A percentile compares a stretch with the other conserved stretches of the same genome.
phyloP scores from a whole-genome alignment of 75 land plant species.

The Selaginella tamariscina region DNA sequence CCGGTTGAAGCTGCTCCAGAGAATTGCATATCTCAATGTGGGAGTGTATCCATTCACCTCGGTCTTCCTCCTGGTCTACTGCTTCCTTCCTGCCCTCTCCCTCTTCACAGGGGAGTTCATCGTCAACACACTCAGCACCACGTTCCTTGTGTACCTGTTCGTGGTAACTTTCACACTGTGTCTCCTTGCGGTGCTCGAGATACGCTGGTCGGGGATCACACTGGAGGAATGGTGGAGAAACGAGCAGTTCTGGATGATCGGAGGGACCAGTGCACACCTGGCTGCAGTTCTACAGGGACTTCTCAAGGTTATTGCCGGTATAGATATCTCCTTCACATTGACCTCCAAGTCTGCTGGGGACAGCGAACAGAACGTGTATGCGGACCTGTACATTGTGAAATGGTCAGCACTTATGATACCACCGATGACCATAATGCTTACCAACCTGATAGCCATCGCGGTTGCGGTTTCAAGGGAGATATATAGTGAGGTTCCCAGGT shows the following conservation, averaged over 20 bases:
- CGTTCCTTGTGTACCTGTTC: conserved; percentile 48
- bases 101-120: conserved; percentile 49
- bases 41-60: conserved; percentile 51
- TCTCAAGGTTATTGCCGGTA: conserved; percentile 79
- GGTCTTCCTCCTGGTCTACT: conserved; percentile 44
- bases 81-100: conserved; percentile 60
- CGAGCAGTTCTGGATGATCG: conserved; percentile 92
- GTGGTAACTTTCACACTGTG: conserved; percentile 41
- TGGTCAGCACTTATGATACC: conserved; percentile 51
- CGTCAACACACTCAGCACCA: conserved; percentile 35
- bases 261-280: conserved; percentile 92
- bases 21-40: conserved; percentile 43
- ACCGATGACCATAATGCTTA: conserved; percentile 39
- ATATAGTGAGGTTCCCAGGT: conserved; percentile 33
- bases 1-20: conserved; percentile 43
- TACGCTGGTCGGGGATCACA: conserved; percentile 60
- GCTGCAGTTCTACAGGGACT: conserved; percentile 90
- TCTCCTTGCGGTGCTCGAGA: conserved; percentile 52
- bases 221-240: conserved; percentile 77
- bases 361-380: conserved; percentile 36
- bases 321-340: conserved; percentile 91
- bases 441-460: conserved; percentile 43
- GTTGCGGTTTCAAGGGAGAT: conserved; percentile 36
- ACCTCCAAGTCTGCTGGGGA: conserved; percentile 66
- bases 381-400: conserved; percentile 43